Percentiles rank a stretch among this genome's conserved stretches.
Evolutionary conservation across 2,329 filamentous ascomycete species (phyloP).

Genomic region (Mycosphaerella sp.): DNA sequence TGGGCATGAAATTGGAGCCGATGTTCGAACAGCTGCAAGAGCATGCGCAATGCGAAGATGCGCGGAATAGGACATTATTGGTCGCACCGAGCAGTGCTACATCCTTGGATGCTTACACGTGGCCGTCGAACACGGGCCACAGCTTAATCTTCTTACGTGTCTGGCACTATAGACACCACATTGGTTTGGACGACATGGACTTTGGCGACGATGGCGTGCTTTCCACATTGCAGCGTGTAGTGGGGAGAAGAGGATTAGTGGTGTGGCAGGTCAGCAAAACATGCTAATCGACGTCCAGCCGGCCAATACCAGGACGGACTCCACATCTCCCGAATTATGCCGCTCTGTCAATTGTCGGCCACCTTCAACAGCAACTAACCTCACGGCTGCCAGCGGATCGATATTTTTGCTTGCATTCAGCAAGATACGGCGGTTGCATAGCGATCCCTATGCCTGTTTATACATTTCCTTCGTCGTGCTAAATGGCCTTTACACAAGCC

Average conservation of each 20-base stretch:
- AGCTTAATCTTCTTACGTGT: constrained; percentile 55
- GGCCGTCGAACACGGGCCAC: constrained; percentile 10
- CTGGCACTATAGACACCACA: constrained; percentile 60
- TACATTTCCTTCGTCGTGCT: no score
- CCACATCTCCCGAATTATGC: background rate
- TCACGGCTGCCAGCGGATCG: background rate
- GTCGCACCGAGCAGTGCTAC: constrained; percentile 66
- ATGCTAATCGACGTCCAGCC: constrained; percentile 25
- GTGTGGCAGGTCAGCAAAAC: constrained; percentile 40
- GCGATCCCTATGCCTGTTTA: no score
- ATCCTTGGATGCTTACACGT: constrained; percentile 55
- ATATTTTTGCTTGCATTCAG: background rate
- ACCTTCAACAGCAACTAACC: background rate
- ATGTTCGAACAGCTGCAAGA: constrained; percentile 55
- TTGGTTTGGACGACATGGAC: constrained; percentile 75
- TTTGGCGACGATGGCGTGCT: constrained; percentile 70
- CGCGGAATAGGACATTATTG: constrained; percentile 47
- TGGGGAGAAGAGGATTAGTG: constrained; percentile 41
- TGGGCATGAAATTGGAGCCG: constrained; percentile 58
- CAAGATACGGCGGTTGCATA: no score
- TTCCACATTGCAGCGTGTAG: constrained; percentile 60
- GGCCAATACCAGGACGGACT: background rate
- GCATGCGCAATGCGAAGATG: constrained; percentile 56
- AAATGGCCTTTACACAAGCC: no score
- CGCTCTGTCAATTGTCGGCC: background rate